Conservation (phyloP, 805 yeast species). For the Kuraishia hungarica region DNA sequence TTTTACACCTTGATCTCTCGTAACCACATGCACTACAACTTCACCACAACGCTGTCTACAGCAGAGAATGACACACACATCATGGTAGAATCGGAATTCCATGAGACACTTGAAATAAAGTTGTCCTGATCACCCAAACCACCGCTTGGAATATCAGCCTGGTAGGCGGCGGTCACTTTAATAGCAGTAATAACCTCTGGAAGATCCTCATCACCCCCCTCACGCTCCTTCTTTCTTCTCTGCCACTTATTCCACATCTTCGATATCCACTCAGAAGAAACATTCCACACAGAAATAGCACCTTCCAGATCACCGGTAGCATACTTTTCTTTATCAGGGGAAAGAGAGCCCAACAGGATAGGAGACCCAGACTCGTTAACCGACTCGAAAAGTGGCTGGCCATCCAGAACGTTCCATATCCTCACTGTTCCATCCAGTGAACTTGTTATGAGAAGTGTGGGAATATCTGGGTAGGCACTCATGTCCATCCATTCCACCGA, state of each 20-base stretch:
- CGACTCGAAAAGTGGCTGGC: constrained; percentile 26
- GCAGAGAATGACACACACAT: constrained; percentile 2
- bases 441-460: constrained; percentile 27
- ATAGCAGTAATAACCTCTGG: background rate
- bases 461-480: constrained; percentile 3
- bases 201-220: background rate
- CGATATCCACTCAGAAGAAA: constrained; percentile 9
- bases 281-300: constrained; percentile 42
- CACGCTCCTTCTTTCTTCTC: background rate
- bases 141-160: background rate
- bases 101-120: constrained; percentile 1
- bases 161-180: background rate
- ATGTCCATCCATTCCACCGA: constrained; percentile 46
- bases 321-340: constrained; percentile 37
- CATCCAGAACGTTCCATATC: constrained; percentile 54
- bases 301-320: constrained; percentile 68
- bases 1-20: background rate
- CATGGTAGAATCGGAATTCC: constrained; percentile 1
- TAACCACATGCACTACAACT: background rate
- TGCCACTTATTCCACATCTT: background rate
- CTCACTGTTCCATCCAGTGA: constrained; percentile 67
- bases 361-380: constrained; percentile 40
- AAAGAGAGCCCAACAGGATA: constrained; percentile 43
- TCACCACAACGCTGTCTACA: constrained; percentile 2
- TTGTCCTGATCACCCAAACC: background rate